Percentiles rank a stretch among this genome's conserved stretches.
Conservation (phyloP, 306 rosid species). For the Vigna angularis region DNA sequence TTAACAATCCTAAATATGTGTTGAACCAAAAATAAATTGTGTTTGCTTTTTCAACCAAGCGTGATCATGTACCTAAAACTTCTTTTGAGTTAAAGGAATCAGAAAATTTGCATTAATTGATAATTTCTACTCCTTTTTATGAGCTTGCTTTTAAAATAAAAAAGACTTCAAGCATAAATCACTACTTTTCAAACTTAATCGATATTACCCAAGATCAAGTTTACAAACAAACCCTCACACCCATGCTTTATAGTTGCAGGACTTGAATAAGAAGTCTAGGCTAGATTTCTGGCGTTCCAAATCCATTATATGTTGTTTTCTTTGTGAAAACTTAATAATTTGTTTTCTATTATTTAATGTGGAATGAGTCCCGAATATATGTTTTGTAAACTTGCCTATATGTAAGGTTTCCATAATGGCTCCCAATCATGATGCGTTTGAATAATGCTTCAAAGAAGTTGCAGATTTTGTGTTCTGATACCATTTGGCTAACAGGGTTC, state of each 20-base stretch:
- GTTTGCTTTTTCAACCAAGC: neutral
- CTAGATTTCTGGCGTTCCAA: neutral
- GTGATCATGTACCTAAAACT: neutral
- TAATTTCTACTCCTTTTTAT: neutral
- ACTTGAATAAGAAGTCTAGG: neutral
- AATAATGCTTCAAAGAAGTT: slow-evolving; percentile 44
- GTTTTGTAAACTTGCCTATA: neutral
- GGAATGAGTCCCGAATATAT: neutral
- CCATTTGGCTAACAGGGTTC: slow-evolving; percentile 98
- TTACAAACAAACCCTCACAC: neutral
- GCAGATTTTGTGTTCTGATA: slow-evolving; percentile 55
- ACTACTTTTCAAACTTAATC: neutral
- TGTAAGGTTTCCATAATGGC: neutral
- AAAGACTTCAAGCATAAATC: neutral
- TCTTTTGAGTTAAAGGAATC: neutral
- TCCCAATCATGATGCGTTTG: slow-evolving; percentile 21
- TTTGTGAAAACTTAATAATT: neutral
- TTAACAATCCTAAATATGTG: too few relatives aligned
- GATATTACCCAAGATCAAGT: neutral
- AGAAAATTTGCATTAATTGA: neutral
- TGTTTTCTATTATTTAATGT: neutral
- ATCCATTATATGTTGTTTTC: neutral
- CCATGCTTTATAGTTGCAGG: neutral
- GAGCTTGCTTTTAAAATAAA: neutral
- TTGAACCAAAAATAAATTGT: neutral